These are phyloP conservation scores for Umbelopsis ramanniana DNA, from an alignment of 192 early-diverging fungal genomes.

Conservation along the genomic window DNA sequence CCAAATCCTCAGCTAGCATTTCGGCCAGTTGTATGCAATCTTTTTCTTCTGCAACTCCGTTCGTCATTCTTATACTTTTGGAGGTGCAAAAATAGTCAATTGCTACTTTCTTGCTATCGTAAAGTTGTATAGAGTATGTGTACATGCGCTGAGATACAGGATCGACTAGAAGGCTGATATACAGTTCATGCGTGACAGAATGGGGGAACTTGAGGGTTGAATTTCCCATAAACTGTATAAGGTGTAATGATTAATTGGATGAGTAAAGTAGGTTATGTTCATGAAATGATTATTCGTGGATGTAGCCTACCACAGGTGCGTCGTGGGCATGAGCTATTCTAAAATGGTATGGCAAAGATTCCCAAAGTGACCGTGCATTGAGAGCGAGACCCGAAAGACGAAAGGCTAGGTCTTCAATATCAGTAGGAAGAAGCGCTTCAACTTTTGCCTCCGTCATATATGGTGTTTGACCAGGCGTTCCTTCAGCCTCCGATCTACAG, in stretches of 20 bases:
- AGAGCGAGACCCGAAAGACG: not conserved
- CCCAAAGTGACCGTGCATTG: not conserved
- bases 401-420: constrained; percentile 15
- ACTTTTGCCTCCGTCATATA: constrained; percentile 31
- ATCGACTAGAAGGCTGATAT: not conserved
- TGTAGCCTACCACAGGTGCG: not conserved
- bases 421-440: constrained; percentile 4
- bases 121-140: not conserved
- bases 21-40: not conserved
- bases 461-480: constrained; percentile 29
- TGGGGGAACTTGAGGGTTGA: not conserved
- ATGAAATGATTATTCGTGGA: not conserved
- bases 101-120: not conserved
- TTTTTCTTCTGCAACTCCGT: not conserved
- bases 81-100: not conserved
- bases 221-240: constrained; percentile 3
- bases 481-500: constrained; percentile 29
- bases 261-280: not conserved
- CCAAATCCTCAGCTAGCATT: not conserved
- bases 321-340: not conserved
- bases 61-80: not conserved
- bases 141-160: not conserved
- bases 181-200: not conserved
- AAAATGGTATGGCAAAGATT: not conserved
- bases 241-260: not conserved